These are phyloP conservation scores for Euptelea pleiosperma DNA, from an alignment of 164 flowering plant species.

Conservation along the genomic window DNA sequence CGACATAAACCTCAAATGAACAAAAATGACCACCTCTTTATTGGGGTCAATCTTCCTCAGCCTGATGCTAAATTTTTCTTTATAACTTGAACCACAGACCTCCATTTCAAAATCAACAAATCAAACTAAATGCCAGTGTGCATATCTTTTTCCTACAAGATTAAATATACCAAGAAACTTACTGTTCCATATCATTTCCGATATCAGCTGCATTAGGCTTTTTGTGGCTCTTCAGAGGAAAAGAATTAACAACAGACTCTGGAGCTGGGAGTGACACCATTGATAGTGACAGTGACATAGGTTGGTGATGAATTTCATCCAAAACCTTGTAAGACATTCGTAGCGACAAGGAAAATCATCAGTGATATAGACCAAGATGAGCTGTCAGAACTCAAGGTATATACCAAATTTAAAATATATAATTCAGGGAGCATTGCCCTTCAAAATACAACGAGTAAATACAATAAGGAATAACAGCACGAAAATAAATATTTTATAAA, in stretches of 20 bases:
- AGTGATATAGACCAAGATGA: background rate
- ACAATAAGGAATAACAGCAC: too few species aligned
- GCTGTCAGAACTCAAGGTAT: background rate
- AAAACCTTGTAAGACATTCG: too few species aligned
- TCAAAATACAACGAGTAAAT: too few species aligned
- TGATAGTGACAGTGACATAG: conserved; percentile 56
- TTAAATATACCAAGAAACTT: conserved; percentile 26
- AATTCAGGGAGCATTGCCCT: too few species aligned
- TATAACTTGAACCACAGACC: too few species aligned
- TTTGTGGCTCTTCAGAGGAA: conserved; percentile 59
- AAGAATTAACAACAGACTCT: conserved; percentile 69
- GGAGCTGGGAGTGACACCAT: conserved; percentile 74
- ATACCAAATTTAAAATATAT: too few species aligned
- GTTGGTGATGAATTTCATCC: conserved; percentile 88
- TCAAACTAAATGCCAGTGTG: background rate
- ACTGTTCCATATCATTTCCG: conserved; percentile 59
- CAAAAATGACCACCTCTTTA: background rate
- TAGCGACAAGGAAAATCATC: background rate
- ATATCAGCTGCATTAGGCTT: conserved; percentile 27
- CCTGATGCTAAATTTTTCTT: background rate
- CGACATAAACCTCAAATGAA: too few species aligned
- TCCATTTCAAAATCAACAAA: background rate
- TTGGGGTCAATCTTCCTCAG: background rate
- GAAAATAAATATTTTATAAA: too few species aligned
- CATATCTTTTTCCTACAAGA: background rate